Conservation (phyloP, 108 stramenopile species). For the Schizochytrium sp. region DNA sequence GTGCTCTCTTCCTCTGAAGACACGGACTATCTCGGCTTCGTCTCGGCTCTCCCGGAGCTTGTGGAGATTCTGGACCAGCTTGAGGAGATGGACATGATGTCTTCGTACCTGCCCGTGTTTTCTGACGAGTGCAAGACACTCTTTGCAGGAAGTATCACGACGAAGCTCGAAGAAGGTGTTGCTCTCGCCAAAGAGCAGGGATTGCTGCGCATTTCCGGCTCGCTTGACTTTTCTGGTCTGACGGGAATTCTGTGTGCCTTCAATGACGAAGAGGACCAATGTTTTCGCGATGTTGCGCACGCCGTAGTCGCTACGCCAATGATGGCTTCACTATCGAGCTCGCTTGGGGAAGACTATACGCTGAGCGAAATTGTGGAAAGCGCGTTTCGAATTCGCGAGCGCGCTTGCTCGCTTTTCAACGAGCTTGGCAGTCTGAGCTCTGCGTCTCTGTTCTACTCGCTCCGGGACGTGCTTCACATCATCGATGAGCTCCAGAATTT, state of each 20-base stretch:
- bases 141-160: neutral
- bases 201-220: neutral
- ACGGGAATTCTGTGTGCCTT: neutral
- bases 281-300: neutral
- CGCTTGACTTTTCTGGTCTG: slow-evolving; percentile 10
- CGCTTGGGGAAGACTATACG: neutral
- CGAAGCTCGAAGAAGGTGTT: neutral
- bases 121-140: neutral
- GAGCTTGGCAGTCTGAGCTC: neutral
- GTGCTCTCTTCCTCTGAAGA: neutral
- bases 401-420: neutral
- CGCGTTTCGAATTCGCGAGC: neutral
- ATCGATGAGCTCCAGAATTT: neutral
- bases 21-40: neutral
- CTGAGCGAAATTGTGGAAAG: neutral
- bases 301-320: neutral
- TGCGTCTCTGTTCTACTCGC: neutral
- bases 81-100: neutral
- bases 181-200: neutral
- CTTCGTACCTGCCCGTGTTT: neutral
- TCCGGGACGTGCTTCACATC: neutral
- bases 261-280: neutral
- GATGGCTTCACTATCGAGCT: neutral
- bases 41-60: neutral
- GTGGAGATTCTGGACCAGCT: neutral